Percentiles rank a stretch among this genome's conserved stretches.
phyloP scores from a whole-genome alignment of 192 early-diverging fungal genomes.

The Backusella tuberculispora region DNA sequence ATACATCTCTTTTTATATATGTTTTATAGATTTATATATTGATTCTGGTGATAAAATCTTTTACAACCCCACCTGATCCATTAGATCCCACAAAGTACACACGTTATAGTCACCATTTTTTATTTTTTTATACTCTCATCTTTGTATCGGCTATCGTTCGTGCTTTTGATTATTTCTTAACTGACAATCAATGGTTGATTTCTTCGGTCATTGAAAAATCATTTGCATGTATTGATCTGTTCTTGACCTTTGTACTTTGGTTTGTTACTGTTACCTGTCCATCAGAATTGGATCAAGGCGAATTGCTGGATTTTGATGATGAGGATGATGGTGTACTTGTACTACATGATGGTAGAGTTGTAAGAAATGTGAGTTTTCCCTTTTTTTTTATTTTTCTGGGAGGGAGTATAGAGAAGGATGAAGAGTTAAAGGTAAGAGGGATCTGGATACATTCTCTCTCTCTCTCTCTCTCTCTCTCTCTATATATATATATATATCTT shows the following conservation, averaged over 20 bases:
- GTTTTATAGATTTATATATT: conserved; percentile 35
- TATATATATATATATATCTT: background rate
- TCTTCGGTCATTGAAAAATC: conserved; percentile 23
- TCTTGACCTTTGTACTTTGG: conserved; percentile 23
- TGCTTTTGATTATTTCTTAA: conserved; percentile 11
- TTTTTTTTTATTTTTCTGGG: background rate
- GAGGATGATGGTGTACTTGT: conserved; percentile 39
- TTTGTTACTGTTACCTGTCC: conserved; percentile 31
- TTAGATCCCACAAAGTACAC: conserved; percentile 36
- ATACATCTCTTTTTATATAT: background rate
- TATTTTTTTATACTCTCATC: conserved; percentile 31
- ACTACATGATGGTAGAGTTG: conserved; percentile 38
- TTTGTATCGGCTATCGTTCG: conserved; percentile 18
- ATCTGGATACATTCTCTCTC: no score
- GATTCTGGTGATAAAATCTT: conserved; percentile 38
- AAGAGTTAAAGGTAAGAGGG: background rate
- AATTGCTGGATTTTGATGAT: conserved; percentile 40
- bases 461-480: background rate
- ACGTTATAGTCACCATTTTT: conserved; percentile 37
- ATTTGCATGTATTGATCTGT: conserved; percentile 18
- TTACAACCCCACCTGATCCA: conserved; percentile 36
- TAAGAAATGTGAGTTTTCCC: conserved; percentile 34
- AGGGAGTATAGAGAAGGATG: no score
- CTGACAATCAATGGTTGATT: background rate
- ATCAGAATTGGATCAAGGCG: conserved; percentile 31